phyloP scores from a whole-genome alignment of 768 basidiomycete species.

The Trametes elegans region DNA sequence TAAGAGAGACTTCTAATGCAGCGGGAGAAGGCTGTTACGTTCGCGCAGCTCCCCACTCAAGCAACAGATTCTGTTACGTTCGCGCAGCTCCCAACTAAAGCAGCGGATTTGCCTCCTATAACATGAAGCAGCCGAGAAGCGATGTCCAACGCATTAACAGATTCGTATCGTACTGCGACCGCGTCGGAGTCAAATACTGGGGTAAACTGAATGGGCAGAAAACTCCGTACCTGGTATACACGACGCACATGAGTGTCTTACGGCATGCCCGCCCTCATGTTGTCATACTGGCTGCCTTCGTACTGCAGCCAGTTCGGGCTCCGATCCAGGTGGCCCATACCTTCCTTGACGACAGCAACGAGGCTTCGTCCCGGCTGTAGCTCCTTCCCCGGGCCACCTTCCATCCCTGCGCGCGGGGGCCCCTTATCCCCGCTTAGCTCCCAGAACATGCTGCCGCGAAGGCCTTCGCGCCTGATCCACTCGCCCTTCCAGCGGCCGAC shows the following conservation, averaged over 20 bases:
- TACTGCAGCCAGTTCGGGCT: slow-evolving; percentile 83
- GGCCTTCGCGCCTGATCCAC: slow-evolving; percentile 71
- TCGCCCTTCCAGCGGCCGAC: slow-evolving; percentile 72
- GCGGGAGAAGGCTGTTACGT: not conserved
- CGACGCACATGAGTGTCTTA: not conserved
- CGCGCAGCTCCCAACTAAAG: not conserved
- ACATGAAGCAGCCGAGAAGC: not conserved
- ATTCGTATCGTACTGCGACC: slow-evolving; percentile 1
- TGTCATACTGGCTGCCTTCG: slow-evolving; percentile 73
- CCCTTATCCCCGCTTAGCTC: slow-evolving; percentile 86
- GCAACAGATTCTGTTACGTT: too few relatives aligned
- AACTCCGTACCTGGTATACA: slow-evolving; percentile 2
- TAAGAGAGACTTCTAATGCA: not conserved
- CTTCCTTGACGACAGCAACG: slow-evolving; percentile 69
- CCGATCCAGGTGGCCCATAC: slow-evolving; percentile 73
- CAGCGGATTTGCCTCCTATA: not conserved
- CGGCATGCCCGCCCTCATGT: slow-evolving; percentile 70
- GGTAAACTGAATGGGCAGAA: not conserved
- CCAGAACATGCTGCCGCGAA: slow-evolving; percentile 96
- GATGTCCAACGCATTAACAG: slow-evolving; percentile 1
- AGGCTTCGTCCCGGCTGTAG: slow-evolving; percentile 68
- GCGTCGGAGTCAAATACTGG: not conserved
- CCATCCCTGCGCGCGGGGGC: slow-evolving; percentile 67
- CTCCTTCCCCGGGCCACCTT: slow-evolving; percentile 72
- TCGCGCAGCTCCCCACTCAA: not conserved